These are phyloP conservation scores for Diplodia seriata DNA, from an alignment of 2,329 filamentous ascomycete genomes.

Conservation along the genomic window DNA sequence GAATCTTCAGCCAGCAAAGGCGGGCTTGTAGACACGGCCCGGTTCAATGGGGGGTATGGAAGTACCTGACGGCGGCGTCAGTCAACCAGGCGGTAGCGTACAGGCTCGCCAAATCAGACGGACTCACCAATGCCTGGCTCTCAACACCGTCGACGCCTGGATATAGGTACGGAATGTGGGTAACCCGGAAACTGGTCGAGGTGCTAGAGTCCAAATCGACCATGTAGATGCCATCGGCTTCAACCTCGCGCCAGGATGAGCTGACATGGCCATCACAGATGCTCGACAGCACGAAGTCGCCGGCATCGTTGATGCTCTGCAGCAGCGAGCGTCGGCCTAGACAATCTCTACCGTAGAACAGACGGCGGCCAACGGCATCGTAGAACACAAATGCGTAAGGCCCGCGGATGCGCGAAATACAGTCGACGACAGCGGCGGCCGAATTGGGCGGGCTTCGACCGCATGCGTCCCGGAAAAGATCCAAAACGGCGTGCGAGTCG, in stretches of 20 bases:
- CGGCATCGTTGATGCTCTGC: slow-evolving; percentile 56
- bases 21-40: not conserved
- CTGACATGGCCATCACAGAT: slow-evolving; percentile 60
- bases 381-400: slow-evolving; percentile 91
- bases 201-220: slow-evolving; percentile 59
- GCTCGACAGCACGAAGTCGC: slow-evolving; percentile 71
- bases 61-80: slow-evolving; percentile 15
- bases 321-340: slow-evolving; percentile 86
- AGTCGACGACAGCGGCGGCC: slow-evolving; percentile 34
- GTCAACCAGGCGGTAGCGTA: not conserved
- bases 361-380: slow-evolving; percentile 64
- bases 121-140: slow-evolving; percentile 17
- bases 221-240: slow-evolving; percentile 81
- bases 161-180: slow-evolving; percentile 17
- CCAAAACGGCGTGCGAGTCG: slow-evolving; percentile 76
- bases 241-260: slow-evolving; percentile 75
- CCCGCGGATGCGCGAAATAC: slow-evolving; percentile 57
- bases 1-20: slow-evolving; percentile 24
- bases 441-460: not conserved
- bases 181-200: not conserved
- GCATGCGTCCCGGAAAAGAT: slow-evolving; percentile 56
- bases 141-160: not conserved
- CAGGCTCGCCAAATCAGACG: not conserved
- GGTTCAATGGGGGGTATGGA: slow-evolving; percentile 26
- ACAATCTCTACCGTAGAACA: slow-evolving; percentile 88